A percentile compares a stretch with the other conserved stretches of the same genome.
Conservation (phyloP, 805 yeast genomes). For the Candida broadrunensis region DNA sequence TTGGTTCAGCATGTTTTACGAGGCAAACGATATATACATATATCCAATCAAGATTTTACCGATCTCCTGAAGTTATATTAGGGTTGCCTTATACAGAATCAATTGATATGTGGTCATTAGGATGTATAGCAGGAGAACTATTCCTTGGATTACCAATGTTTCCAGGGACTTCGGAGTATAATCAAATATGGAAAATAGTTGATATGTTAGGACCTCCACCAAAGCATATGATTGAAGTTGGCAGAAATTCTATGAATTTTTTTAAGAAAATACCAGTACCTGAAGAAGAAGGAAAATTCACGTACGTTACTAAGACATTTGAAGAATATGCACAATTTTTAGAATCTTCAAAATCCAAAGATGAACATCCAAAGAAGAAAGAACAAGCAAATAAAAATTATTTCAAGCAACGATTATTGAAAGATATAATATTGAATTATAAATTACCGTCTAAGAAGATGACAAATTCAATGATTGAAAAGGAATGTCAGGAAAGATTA, state of each 20-base stretch:
- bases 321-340: constrained; percentile 35
- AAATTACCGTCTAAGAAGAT: constrained; percentile 60
- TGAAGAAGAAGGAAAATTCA: constrained; percentile 23
- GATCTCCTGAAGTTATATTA: constrained; percentile 91
- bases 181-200: constrained; percentile 79
- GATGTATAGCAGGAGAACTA: constrained; percentile 87
- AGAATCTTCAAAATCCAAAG: constrained; percentile 22
- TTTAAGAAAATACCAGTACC: constrained; percentile 41
- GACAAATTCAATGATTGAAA: constrained; percentile 53
- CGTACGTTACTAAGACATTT: constrained; percentile 28
- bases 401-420: constrained; percentile 60
- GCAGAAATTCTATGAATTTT: constrained; percentile 74
- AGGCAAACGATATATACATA: constrained; percentile 86
- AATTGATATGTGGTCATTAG: constrained; percentile 97
- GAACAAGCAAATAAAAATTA: constrained; percentile 87
- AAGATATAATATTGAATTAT: constrained; percentile 76
- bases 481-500: constrained; percentile 70
- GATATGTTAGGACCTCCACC: constrained; percentile 87
- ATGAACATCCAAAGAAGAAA: constrained; percentile 23
- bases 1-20: constrained; percentile 94
- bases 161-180: constrained; percentile 93
- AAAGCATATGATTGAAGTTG: constrained; percentile 95
- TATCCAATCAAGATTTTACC: constrained; percentile 87
- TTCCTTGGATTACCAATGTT: constrained; percentile 89
- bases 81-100: constrained; percentile 91